Evolutionary conservation across 2,329 filamentous ascomycete genomes (phyloP).

Genomic region (Exophiala sp.): DNA sequence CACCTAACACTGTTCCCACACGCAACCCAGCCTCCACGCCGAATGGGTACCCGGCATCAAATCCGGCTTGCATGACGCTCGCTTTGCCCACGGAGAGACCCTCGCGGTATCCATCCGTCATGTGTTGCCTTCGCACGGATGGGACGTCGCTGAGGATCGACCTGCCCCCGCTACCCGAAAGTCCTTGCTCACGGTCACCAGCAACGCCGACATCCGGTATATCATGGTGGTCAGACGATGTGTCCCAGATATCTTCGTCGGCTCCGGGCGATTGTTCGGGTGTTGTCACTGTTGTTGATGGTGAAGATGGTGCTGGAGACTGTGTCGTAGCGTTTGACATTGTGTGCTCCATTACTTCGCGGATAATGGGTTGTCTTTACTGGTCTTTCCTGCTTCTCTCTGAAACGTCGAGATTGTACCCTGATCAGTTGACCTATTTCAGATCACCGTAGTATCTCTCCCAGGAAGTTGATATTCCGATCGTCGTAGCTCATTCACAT

Average conservation of each 20-base stretch:
- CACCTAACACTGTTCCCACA: conserved; percentile 71
- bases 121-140: conserved; percentile 70
- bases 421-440: no score
- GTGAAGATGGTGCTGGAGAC: conserved; percentile 4
- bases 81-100: conserved; percentile 75
- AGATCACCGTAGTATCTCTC: no score
- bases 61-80: conserved; percentile 74
- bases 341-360: neutral
- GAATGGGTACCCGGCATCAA: conserved; percentile 84
- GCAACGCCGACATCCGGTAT: neutral
- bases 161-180: neutral
- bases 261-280: conserved; percentile 18
- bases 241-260: conserved; percentile 27
- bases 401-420: no score
- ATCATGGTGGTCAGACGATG: conserved; percentile 19
- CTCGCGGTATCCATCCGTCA: conserved; percentile 85
- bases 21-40: conserved; percentile 75
- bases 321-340: neutral
- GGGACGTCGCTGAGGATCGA: conserved; percentile 62
- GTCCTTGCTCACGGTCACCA: neutral
- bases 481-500: no score
- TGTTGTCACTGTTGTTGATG: conserved; percentile 20
- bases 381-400: no score
- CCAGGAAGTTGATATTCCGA: no score
- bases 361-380: no score